Percentiles rank a stretch among this genome's conserved stretches.
phyloP scores from a whole-genome alignment of 2,329 filamentous ascomycete species.

The Nothophoma quercina region DNA sequence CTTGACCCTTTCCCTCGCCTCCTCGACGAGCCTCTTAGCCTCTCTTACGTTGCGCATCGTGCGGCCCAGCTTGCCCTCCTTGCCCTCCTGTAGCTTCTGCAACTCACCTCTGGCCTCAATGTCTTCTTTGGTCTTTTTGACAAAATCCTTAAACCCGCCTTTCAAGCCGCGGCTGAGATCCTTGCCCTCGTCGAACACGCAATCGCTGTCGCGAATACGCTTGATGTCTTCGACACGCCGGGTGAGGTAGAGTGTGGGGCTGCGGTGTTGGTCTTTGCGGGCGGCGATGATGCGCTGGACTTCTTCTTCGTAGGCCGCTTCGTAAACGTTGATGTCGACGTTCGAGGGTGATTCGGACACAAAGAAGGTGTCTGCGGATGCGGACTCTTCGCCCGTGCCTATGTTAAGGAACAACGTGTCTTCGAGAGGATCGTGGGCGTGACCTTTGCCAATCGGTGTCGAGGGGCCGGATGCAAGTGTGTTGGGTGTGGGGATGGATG shows the following conservation, averaged over 20 bases:
- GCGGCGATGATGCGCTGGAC: constrained; percentile 71
- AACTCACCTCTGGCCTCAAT: constrained; percentile 42
- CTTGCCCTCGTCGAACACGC: constrained; percentile 42
- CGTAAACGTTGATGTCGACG: constrained; percentile 87
- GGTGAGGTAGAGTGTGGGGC: constrained; percentile 65
- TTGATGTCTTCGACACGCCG: constrained; percentile 57
- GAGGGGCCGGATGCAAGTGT: constrained; percentile 31
- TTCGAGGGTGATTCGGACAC: constrained; percentile 86
- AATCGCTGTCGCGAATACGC: constrained; percentile 44
- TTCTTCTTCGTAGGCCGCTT: constrained; percentile 84
- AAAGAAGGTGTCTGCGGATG: constrained; percentile 51
- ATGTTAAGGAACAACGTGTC: constrained; percentile 78
- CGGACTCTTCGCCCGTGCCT: constrained; percentile 65
- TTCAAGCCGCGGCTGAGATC: constrained; percentile 38
- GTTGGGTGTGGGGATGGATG: constrained; percentile 30
- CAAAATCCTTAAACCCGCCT: constrained; percentile 45
- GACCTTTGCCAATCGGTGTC: constrained; percentile 57
- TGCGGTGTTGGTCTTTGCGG: constrained; percentile 49
- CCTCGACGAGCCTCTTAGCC: constrained; percentile 45
- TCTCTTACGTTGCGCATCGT: constrained; percentile 44
- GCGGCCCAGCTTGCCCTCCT: constrained; percentile 41
- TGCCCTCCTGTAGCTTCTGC: constrained; percentile 45
- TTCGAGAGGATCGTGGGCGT: constrained; percentile 70
- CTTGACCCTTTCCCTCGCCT: constrained; percentile 42
- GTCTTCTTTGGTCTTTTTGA: constrained; percentile 46